Evolutionary conservation across 2,329 filamentous ascomycete genomes (phyloP).

Genomic region (Exophiala sp.): DNA sequence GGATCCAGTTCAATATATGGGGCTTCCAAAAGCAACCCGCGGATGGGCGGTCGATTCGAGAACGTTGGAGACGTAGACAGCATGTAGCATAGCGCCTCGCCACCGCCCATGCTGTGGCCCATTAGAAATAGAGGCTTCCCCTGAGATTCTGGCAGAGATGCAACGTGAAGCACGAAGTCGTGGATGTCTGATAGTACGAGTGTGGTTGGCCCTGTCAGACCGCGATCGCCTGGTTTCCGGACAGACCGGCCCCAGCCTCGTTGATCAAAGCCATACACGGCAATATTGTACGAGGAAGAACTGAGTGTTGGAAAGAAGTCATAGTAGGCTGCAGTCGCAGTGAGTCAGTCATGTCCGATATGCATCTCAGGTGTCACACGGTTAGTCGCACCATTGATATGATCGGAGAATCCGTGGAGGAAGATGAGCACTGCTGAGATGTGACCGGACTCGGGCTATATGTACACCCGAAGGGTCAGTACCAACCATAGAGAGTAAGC

Average conservation of each 20-base stretch:
- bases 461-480: not conserved
- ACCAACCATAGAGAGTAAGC: not conserved
- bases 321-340: conserved; percentile 52
- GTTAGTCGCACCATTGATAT: conserved; percentile 19
- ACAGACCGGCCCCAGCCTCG: conserved; percentile 79
- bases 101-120: conserved; percentile 89
- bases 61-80: conserved; percentile 34
- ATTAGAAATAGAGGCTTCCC: conserved; percentile 67
- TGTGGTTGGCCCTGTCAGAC: conserved; percentile 66
- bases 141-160: conserved; percentile 36
- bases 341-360: not conserved
- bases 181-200: conserved; percentile 72
- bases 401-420: conserved; percentile 82
- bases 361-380: conserved; percentile 46
- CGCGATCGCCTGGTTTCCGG: conserved; percentile 46
- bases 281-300: conserved; percentile 57
- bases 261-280: conserved; percentile 75
- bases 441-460: conserved; percentile 30
- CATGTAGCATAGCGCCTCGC: conserved; percentile 61
- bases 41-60: conserved; percentile 53
- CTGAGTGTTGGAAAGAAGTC: conserved; percentile 67
- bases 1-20: conserved; percentile 71
- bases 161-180: conserved; percentile 59
- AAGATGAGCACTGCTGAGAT: conserved; percentile 68
- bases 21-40: conserved; percentile 69